Conservation (phyloP, 2,329 filamentous ascomycete genomes). For the Penicillium sp. region DNA sequence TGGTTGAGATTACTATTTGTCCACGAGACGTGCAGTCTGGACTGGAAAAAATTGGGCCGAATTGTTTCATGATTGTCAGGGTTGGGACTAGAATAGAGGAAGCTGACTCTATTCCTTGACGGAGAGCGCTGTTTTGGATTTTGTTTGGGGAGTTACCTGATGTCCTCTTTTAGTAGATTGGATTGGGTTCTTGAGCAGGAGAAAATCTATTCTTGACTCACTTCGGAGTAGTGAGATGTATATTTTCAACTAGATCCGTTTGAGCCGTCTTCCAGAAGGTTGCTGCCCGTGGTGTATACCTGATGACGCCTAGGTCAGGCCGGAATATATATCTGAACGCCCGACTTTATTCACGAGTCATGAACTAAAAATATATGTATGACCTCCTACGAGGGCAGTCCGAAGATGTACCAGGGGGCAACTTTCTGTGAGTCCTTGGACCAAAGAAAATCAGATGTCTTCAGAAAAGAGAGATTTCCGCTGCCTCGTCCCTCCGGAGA, state of each 20-base stretch:
- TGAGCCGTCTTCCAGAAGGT: too few species aligned
- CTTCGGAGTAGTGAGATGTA: background rate
- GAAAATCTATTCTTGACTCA: background rate
- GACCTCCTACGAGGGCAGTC: background rate
- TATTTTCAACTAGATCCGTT: too few species aligned
- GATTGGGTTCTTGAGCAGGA: background rate
- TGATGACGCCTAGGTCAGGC: background rate
- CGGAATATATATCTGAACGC: background rate
- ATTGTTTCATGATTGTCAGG: background rate
- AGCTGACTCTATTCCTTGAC: constrained; percentile 4
- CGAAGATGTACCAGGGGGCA: background rate
- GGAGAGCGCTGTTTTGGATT: background rate
- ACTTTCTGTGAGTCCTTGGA: background rate
- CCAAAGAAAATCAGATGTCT: too few species aligned
- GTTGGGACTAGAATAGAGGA: constrained; percentile 3
- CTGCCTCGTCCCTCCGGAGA: too few species aligned
- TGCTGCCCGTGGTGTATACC: too few species aligned
- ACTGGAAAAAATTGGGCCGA: constrained; percentile 2
- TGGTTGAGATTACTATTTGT: constrained; percentile 10
- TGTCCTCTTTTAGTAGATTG: background rate
- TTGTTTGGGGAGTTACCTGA: background rate
- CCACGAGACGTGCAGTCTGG: constrained; percentile 5
- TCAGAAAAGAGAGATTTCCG: too few species aligned
- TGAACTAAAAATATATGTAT: background rate
- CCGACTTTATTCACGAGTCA: too few species aligned